Base-by-base conservation (phyloP, 768 basidiomycete genomes). In the Termitomyces sp. region DNA sequence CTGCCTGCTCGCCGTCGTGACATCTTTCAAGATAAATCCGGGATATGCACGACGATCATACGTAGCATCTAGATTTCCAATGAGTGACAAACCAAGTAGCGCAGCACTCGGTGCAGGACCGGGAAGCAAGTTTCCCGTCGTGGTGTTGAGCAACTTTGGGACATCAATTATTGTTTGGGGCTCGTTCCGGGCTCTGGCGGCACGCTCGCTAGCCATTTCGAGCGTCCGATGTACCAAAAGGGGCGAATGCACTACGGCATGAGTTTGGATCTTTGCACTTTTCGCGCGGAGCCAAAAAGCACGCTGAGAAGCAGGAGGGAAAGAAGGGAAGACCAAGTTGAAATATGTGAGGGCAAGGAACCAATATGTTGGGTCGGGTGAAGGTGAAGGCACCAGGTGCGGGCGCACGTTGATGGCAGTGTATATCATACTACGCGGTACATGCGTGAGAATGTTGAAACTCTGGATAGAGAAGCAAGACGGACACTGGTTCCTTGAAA, bases 1-100 rank as follows among this genome's bases (percentile, higher is more conserved):
- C 65, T 87, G 86, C 20, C 86, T 73, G 15, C 81, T 84, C 22
- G 85, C 86, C 3, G 86, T 87, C 22, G 82, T 86, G 33, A 89
- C 74, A 12, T 78, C 79, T 61, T 81, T 77, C n/a, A 88, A 73
- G 54, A 73, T 63, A 60, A 85, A 60, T 16, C 57, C 55, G 15
- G 77, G 75, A 70, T 78, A 87, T 1, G 68, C 56, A 33, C 72
- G 66, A 57, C 84, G 83, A 58, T 75, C 74, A 70, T 87, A 88
- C 16, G 81, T 82, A 6, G 75, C 81, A 62, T 88, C 86, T 36
- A 87, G 73, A 65, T 87, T 87, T 6, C 87, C 87, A 36, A 88
- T 78, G 62, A 88, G 76, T 13, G 87, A 89, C 31, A 88, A 69
- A 0, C 87, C 87, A 58, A 87, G 74, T 16, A 89, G 67, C 6